A percentile compares a stretch with the other conserved stretches of the same genome.
phyloP scores from a whole-genome alignment of 148 eudicot genomes.

The Rhododendron molle region DNA sequence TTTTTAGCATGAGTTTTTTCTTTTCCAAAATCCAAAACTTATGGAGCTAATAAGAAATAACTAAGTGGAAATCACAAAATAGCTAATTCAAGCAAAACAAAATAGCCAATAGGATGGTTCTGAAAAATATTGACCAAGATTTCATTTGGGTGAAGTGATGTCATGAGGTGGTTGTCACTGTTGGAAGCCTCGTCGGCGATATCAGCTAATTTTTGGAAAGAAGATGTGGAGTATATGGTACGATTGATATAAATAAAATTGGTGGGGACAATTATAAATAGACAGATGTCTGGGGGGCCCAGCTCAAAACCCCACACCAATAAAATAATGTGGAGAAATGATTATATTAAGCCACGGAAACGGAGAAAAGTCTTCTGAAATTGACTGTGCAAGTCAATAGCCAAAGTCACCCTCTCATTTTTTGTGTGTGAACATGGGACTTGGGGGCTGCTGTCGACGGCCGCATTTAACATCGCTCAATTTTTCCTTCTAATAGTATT shows the following conservation, averaged over 20 bases:
- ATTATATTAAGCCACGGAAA: conserved; percentile 12
- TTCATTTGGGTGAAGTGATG: background rate
- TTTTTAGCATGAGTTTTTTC: background rate
- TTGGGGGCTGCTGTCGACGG: too few relatives aligned
- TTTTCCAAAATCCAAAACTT: background rate
- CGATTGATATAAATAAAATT: background rate
- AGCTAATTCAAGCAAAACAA: background rate
- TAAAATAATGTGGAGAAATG: conserved; percentile 8
- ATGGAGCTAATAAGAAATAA: background rate
- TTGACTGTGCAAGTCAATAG: conserved; percentile 25
- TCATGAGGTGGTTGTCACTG: background rate
- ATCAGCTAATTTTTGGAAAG: background rate
- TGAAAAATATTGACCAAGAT: background rate
- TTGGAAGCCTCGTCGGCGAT: background rate
- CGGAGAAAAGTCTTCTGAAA: conserved; percentile 12
- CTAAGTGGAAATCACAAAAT: background rate
- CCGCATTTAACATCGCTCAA: too few relatives aligned
- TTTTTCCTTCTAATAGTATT: too few relatives aligned
- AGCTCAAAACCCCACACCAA: background rate
- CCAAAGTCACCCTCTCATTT: conserved; percentile 11
- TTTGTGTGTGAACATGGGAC: too few relatives aligned
- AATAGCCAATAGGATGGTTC: too few relatives aligned
- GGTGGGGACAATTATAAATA: background rate
- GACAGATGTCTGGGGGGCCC: background rate
- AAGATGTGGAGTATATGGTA: background rate